Base-by-base conservation (phyloP, 2,329 filamentous ascomycete species). In the Balansia obtecta region DNA sequence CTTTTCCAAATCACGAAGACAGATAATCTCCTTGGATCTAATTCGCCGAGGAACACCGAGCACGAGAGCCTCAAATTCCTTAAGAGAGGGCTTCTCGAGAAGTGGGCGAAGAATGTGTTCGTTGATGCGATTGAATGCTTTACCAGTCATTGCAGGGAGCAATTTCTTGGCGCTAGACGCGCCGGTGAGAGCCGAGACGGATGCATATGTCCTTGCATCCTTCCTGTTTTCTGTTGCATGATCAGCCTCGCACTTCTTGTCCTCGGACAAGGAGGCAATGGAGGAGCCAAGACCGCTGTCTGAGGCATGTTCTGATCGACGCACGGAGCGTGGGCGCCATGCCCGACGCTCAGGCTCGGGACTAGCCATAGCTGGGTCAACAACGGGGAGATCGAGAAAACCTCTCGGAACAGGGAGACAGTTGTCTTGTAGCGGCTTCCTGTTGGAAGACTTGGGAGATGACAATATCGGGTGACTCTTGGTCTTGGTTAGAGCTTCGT, bases 1-100 rank as follows among this genome's bases (percentile, higher is more conserved):
- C 79, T 95, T 95, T 70, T 97, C 91, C 46, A 97, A 77, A 68
- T 97, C 91, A 66, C 91, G 83, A 50, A 97, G 80, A 71, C 86
- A 95, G 65, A 86, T 82, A 62, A 97, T 93, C 61, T 93, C 82
- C 68, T 88, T 90, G 63, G 83, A 80, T 62, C 81, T 80, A 64
- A 95, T 93, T 62, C 85, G 85, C 65, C 78, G 76, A 45, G 88
- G 88, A 56, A 89, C 82, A 66, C 87, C 84, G 58, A 85, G 75
- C 56, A 95, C 77, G 59, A 95, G 79, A 46, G 84, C 75, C 64
- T 88, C 84, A 66, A 95, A 95, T 46, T 85, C 81, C 65, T 88
- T 86, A 54, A 94, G 76, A 33, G 77, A 74, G 20, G 81, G 69
- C 62, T 90, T 85, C 55, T 78, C 77, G 51, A 93, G 77, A 46